Percentiles rank a stretch among this genome's conserved stretches.
Evolutionary conservation across 2,329 filamentous ascomycete species (phyloP).

Genomic region (Madurella fahalii): DNA sequence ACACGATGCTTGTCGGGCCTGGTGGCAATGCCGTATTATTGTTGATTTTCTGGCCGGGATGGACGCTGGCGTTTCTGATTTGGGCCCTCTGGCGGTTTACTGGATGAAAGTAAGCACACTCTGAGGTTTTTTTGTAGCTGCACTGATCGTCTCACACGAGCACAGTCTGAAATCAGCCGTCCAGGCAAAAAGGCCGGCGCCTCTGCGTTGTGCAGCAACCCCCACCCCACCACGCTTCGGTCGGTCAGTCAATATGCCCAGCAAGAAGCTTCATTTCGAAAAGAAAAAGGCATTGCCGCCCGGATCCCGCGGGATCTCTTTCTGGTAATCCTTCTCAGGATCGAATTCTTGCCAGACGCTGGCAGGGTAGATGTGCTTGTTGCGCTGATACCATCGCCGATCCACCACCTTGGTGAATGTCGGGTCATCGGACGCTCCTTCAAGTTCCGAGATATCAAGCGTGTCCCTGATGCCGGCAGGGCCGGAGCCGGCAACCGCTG

Average conservation of each 20-base stretch:
- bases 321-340: constrained; percentile 78
- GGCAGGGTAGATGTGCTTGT: constrained; percentile 97
- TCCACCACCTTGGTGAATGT: constrained; percentile 89
- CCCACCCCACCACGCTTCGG: constrained; percentile 2
- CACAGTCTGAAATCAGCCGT: neutral
- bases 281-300: constrained; percentile 95
- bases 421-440: constrained; percentile 76
- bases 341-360: constrained; percentile 96
- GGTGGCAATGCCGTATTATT: constrained; percentile 46
- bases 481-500: constrained; percentile 24
- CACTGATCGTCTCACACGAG: constrained; percentile 6
- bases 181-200: neutral
- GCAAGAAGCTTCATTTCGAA: constrained; percentile 37
- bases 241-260: neutral
- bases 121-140: no score
- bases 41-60: constrained; percentile 55
- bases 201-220: neutral
- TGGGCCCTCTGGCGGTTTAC: constrained; percentile 34
- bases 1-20: constrained; percentile 47
- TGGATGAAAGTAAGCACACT: constrained; percentile 29
- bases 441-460: constrained; percentile 54
- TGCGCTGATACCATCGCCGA: constrained; percentile 91
- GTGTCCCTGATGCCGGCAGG: constrained; percentile 37
- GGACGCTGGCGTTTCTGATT: constrained; percentile 42
- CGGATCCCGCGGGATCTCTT: constrained; percentile 72